These are phyloP conservation scores for Arthrobotrys musiformis DNA, from an alignment of 2,329 filamentous ascomycete genomes.

Conservation along the genomic window DNA sequence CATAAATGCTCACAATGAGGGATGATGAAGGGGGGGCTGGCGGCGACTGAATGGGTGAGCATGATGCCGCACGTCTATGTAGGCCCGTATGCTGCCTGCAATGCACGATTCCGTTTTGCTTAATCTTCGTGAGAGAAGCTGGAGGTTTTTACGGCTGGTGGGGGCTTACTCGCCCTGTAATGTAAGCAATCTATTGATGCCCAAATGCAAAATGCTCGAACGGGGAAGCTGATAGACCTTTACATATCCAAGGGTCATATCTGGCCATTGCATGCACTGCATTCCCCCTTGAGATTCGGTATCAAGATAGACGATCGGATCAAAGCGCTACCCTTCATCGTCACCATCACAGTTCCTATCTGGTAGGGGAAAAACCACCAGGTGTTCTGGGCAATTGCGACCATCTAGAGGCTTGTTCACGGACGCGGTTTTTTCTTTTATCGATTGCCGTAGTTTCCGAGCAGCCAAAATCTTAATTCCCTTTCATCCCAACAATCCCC, in stretches of 20 bases:
- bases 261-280: conserved; percentile 35
- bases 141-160: conserved; percentile 25
- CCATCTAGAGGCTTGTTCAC: conserved; percentile 7
- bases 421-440: conserved; percentile 29
- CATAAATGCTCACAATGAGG: neutral
- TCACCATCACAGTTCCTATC: neutral
- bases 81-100: conserved; percentile 15
- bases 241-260: conserved; percentile 21
- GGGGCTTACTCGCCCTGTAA: conserved; percentile 31
- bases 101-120: conserved; percentile 40
- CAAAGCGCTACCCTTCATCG: conserved; percentile 28
- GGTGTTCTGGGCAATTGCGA: neutral
- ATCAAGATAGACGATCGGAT: conserved; percentile 39
- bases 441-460: conserved; percentile 52
- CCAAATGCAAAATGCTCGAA: conserved; percentile 1
- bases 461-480: conserved; percentile 50
- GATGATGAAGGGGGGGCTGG: conserved; percentile 18
- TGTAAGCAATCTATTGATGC: conserved; percentile 13
- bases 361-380: neutral
- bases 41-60: conserved; percentile 10
- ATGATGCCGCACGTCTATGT: conserved; percentile 20
- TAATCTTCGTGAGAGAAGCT: conserved; percentile 1
- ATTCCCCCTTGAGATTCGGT: conserved; percentile 27
- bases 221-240: conserved; percentile 19
- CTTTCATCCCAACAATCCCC: conserved; percentile 51